Percentiles rank a stretch among this genome's conserved stretches.
Conservation (phyloP, 768 basidiomycete species). For the Collybia nuda region DNA sequence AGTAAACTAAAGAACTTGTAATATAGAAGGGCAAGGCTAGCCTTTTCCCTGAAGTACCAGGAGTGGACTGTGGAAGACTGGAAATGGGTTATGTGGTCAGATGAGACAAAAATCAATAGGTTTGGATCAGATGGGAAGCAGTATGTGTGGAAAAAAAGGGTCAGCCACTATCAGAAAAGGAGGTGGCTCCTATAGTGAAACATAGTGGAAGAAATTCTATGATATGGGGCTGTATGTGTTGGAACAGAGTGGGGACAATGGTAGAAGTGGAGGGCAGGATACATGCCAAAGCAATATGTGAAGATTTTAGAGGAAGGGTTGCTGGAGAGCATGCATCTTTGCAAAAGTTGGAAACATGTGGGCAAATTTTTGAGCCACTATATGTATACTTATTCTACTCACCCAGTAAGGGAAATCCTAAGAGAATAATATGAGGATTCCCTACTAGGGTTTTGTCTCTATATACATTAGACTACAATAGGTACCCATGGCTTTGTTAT, state of each 20-base stretch:
- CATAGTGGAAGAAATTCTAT: neutral
- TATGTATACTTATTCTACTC: too few species aligned
- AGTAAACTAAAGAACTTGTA: too few species aligned
- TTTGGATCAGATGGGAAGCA: too few species aligned
- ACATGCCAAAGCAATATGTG: slow-evolving; percentile 15
- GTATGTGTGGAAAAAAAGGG: neutral
- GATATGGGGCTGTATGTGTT: slow-evolving; percentile 19
- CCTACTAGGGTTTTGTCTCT: too few species aligned
- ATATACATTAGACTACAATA: too few species aligned
- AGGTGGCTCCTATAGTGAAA: neutral
- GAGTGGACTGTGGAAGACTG: slow-evolving; percentile 23
- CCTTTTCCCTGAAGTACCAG: neutral
- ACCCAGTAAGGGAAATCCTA: too few species aligned
- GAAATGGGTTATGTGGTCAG: neutral
- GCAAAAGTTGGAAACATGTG: too few species aligned
- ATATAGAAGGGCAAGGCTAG: neutral
- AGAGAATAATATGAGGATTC: too few species aligned
- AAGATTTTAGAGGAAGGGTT: neutral
- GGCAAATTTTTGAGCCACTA: too few species aligned
- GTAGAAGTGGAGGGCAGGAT: slow-evolving; percentile 3
- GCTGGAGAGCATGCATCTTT: neutral
- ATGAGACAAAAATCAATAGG: neutral
- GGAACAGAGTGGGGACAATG: slow-evolving; percentile 14
- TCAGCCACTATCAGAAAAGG: neutral
- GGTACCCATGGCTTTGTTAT: too few species aligned